A percentile compares a stretch with the other conserved stretches of the same genome.
These are phyloP conservation scores for Thraustotheca clavata DNA, from an alignment of 352 stramenopile species.

Conservation along the genomic window DNA sequence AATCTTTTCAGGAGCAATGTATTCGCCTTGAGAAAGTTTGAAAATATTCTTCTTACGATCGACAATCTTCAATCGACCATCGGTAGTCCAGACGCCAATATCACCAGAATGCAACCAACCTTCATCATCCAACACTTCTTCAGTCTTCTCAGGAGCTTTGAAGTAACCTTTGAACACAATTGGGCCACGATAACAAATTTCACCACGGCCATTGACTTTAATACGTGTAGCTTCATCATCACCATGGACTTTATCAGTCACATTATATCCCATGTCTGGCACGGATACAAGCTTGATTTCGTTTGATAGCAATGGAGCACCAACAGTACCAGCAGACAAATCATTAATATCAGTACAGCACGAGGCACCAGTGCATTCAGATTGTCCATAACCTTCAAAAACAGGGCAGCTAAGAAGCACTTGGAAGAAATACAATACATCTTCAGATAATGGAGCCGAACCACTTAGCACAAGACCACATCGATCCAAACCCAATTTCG, in stretches of 20 bases:
- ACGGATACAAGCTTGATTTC: conserved; percentile 93
- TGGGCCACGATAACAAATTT: conserved; percentile 70
- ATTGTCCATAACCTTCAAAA: conserved; percentile 93
- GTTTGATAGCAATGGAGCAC: conserved; percentile 67
- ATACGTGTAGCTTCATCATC: conserved; percentile 12
- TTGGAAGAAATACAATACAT: conserved; percentile 92
- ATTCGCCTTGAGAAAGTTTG: conserved; percentile 91
- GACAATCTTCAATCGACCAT: conserved; percentile 86
- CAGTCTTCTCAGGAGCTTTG: conserved; percentile 69
- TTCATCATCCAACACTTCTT: conserved; percentile 59
- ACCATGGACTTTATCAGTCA: conserved; percentile 33
- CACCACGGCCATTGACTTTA: conserved; percentile 53
- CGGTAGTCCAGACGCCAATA: conserved; percentile 89
- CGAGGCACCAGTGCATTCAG: conserved; percentile 82
- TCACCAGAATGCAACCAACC: conserved; percentile 88
- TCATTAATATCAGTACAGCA: neutral
- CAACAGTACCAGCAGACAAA: conserved; percentile 40
- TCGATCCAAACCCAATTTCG: conserved; percentile 38
- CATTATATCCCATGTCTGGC: conserved; percentile 94
- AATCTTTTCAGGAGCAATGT: conserved; percentile 95
- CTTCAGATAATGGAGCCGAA: conserved; percentile 86
- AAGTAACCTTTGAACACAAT: conserved; percentile 80
- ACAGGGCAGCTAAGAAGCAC: conserved; percentile 87
- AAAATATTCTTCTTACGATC: conserved; percentile 92
- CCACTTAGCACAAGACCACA: conserved; percentile 91